Base-by-base conservation (phyloP, 768 basidiomycete genomes). In the Tricholoma saponaceum region DNA sequence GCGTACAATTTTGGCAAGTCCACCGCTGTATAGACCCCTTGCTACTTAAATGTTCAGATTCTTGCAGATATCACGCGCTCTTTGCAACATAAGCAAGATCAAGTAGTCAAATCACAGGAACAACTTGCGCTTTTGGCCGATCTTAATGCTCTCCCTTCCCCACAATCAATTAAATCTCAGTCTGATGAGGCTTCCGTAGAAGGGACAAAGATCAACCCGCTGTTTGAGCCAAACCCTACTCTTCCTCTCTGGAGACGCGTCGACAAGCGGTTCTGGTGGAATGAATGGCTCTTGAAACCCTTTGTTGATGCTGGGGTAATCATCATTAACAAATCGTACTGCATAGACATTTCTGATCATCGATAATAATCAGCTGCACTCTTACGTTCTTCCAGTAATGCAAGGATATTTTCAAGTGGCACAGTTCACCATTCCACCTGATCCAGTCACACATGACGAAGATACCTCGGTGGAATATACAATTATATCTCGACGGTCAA, bases 261-360 rank as follows among this genome's bases (percentile, higher is more conserved):
- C 0, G 92, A 98, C 64, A 80, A 82, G 49, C 87, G 90, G 43
- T 98, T 92, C 69, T 98, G 95, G 90, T 98, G 95, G 93, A 99
- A 98, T 66, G 91, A 94, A 64, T 86, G 85, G 80, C 79, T 98
- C 57, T 79, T 83, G 25, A 88, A 88, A 62, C 87, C 91, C 2
- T 89, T 99, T 62, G 76, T 93, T 37, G 92, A 98, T 59, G 87
- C 87, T 46, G 94, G 95, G 20, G 93, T 94, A 72, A 57, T 83
- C 72, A 14, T 32, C 16, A 35, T 54, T 26, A 14, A 44, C 7
- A n/a, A 53, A 43, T 44, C 16, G 41, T 23, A 54, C 20, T 26
- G 26, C 13, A 3, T 30, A 18, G 41, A 43, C 18, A 20, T 25
- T 39, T 46, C 57, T 58, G 32, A 37, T 7, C 30, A 32, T 43